These are phyloP conservation scores for Aspergillus bombycis DNA, from an alignment of 2,329 filamentous ascomycete species.

Conservation along the genomic window DNA sequence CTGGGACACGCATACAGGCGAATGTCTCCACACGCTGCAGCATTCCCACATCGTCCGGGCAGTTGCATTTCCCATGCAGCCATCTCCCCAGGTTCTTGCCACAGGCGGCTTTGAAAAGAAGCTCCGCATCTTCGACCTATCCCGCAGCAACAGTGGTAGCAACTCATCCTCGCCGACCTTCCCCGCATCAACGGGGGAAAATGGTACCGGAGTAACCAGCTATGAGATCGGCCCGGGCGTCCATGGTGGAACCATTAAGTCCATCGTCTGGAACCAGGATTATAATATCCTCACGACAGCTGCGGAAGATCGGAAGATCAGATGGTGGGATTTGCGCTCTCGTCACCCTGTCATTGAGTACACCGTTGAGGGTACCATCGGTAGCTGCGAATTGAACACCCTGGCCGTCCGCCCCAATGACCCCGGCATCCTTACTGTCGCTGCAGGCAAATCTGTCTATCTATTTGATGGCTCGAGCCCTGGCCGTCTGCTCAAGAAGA, in stretches of 20 bases:
- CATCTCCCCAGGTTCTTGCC: conserved; percentile 77
- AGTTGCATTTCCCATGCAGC: conserved; percentile 82
- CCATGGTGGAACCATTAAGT: conserved; percentile 89
- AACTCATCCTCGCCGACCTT: conserved; percentile 44
- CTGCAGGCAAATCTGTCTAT: conserved; percentile 91
- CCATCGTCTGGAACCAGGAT: conserved; percentile 90
- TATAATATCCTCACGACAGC: conserved; percentile 89
- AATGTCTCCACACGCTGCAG: conserved; percentile 81
- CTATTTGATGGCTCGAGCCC: conserved; percentile 82
- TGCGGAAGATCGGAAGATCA: conserved; percentile 83
- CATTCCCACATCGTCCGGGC: conserved; percentile 96
- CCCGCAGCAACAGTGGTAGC: conserved; percentile 52
- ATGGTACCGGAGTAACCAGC: conserved; percentile 55
- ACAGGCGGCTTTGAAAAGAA: conserved; percentile 97
- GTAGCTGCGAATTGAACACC: conserved; percentile 85
- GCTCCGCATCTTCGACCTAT: conserved; percentile 88
- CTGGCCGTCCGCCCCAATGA: conserved; percentile 63
- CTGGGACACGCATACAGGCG: conserved; percentile 95
- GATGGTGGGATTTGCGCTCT: conserved; percentile 90
- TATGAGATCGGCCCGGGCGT: conserved; percentile 87
- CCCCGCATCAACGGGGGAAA: conserved; percentile 41
- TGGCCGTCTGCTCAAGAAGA: conserved; percentile 72
- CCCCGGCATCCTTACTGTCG: conserved; percentile 79
- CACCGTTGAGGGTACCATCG: conserved; percentile 80
- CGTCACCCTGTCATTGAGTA: conserved; percentile 76